Evolutionary conservation across 352 stramenopile species (phyloP).

Genomic region (Globisporangium perplexum): DNA sequence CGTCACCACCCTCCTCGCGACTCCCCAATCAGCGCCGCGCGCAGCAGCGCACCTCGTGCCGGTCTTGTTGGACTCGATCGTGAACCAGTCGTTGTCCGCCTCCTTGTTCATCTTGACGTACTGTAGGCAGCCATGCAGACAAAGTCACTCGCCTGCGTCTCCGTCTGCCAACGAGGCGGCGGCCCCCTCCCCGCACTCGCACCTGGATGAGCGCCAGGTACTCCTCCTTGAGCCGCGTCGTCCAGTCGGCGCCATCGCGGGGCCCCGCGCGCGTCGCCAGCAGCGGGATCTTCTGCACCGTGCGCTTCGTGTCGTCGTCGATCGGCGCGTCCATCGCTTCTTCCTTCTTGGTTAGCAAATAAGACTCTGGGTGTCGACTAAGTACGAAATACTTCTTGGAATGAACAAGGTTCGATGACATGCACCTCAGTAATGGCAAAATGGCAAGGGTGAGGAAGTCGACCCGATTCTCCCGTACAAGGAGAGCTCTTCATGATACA

Average conservation of each 20-base stretch:
- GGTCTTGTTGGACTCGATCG: conserved; percentile 79
- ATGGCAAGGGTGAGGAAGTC: no score
- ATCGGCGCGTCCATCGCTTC: conserved; percentile 66
- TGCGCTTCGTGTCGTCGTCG: conserved; percentile 74
- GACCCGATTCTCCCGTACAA: no score
- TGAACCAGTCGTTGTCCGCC: conserved; percentile 89
- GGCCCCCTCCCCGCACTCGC: background rate
- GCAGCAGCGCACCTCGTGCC: conserved; percentile 49
- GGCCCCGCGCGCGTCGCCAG: conserved; percentile 73
- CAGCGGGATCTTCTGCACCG: conserved; percentile 82
- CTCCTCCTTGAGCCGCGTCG: conserved; percentile 82
- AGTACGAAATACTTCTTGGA: no score
- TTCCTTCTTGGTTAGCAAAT: no score
- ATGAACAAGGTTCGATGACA: no score
- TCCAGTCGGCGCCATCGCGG: conserved; percentile 76
- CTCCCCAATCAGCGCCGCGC: no score
- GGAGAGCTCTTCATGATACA: no score
- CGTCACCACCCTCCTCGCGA: background rate
- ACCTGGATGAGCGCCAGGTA: conserved; percentile 82
- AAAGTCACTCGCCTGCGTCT: no score
- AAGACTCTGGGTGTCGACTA: no score
- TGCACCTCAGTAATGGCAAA: no score
- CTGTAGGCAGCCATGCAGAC: conserved; percentile 14
- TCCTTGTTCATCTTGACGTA: conserved; percentile 90
- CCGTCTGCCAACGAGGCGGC: no score